Base-by-base conservation (phyloP, 306 rosid genomes). In the Ormosia emarginata region DNA sequence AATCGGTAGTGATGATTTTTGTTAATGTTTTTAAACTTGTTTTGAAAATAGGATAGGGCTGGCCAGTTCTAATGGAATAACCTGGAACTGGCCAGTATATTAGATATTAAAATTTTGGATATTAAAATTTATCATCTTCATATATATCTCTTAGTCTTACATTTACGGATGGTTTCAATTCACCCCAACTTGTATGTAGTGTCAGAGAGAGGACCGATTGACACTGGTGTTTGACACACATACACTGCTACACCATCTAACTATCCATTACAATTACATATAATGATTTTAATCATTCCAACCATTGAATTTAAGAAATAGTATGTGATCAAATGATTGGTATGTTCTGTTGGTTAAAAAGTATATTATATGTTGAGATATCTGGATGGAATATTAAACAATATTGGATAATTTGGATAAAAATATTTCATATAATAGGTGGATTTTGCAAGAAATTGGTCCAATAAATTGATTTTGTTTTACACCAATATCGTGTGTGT, bases 31-130 rank as follows among this genome's bases (percentile, higher is more conserved):
- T 69, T 52, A 58, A 18, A 37, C 40, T 39, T 29, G 8, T 69
- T 76, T 15, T 67, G 11, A 66, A 76, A 64, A 40, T 75, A 43
- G 17, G 82, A 69, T 14, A 34, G n/a, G 34, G 50, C 39, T 79
- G 56, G 53, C 7, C 55, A 30, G 18, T 78, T 78, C 55, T 63
- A 62, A 7, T 70, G 66, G 56, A 57, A 50, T 33, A 52, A 47
- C 17, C n/a, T 6, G 58, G 49, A 68, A 59, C 37, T 52, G 47
- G 46, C 46, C 24, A 33, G 2, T n/a, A 50, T 62, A 50, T 47
- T 29, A 44, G 17, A 49, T 49, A 12, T 49, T 49, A 49, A 49
- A 49, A 49, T 46, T 14, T 9, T 46, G 52, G 52, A 3, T 46
- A 11, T 46, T 46, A 10, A 46, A 9, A 46, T 46, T 10, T 46